Percentiles rank a stretch among this genome's conserved stretches.
phyloP scores from a whole-genome alignment of 1,284 basidiomycete genomes.

The Cystobasidium pallidum region DNA sequence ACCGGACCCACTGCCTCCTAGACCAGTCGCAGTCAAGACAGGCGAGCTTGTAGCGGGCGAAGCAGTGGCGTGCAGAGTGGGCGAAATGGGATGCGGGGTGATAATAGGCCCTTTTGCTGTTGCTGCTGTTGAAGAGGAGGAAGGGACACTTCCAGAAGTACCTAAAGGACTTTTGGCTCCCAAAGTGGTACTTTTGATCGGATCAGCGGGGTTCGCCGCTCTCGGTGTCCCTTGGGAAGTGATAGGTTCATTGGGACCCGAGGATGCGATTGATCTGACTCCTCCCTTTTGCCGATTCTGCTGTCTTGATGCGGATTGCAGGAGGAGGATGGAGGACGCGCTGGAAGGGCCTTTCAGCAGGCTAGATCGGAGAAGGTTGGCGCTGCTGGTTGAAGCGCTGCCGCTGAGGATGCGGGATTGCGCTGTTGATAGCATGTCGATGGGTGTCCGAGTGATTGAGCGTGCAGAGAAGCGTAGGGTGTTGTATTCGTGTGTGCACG shows the following conservation, averaged over 20 bases:
- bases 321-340: background rate
- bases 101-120: background rate
- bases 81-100: background rate
- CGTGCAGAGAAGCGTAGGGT: too few relatives aligned
- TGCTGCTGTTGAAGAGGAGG: background rate
- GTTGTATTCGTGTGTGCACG: too few relatives aligned
- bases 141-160: background rate
- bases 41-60: conserved; percentile 11
- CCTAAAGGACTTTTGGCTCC: background rate
- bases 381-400: background rate
- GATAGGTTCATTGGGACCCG: conserved; percentile 9
- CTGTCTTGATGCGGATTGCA: background rate
- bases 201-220: conserved; percentile 18
- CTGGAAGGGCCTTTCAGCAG: background rate
- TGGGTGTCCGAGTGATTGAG: background rate
- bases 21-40: background rate
- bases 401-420: background rate
- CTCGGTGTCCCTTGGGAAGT: conserved; percentile 27
- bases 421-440: background rate
- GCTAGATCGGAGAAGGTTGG: background rate
- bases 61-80: conserved; percentile 7
- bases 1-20: conserved; percentile 4
- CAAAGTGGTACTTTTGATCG: conserved; percentile 1
- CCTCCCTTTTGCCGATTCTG: too few relatives aligned
- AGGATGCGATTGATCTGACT: background rate